phyloP scores from a whole-genome alignment of 495 filamentous ascomycete genomes.

The Entonaema liquescens region DNA sequence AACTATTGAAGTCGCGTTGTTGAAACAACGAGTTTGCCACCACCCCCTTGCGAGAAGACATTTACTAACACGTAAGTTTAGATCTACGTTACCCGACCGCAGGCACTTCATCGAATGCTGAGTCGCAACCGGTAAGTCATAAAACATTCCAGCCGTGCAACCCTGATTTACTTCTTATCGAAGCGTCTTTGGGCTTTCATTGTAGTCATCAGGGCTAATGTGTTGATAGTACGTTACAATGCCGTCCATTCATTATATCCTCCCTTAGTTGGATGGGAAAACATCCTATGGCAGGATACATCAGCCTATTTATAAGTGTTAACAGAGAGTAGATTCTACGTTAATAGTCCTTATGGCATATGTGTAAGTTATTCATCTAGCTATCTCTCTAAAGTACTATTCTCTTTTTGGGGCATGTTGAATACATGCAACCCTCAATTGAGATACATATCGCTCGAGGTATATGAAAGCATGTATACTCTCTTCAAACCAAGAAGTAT shows the following conservation, averaged over 20 bases:
- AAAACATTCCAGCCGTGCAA: neutral
- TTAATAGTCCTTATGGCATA: conserved; percentile 82
- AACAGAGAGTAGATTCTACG: conserved; percentile 65
- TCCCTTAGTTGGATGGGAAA: neutral
- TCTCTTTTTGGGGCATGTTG: neutral
- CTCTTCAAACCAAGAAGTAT: neutral
- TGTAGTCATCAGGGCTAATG: neutral
- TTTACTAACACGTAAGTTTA: neutral
- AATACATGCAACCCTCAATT: neutral
- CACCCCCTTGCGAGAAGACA: neutral
- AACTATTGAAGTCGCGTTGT: neutral
- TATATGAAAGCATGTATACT: neutral
- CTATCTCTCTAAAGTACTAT: neutral
- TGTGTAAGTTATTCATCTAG: conserved; percentile 21
- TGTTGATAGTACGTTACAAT: neutral
- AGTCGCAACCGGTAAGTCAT: conserved; percentile 65
- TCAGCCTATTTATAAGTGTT: neutral
- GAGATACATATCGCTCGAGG: neutral
- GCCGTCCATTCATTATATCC: neutral
- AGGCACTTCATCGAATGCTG: conserved; percentile 76
- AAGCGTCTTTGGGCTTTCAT: neutral
- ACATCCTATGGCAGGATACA: neutral
- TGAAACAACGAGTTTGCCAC: neutral
- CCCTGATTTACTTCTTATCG: neutral
- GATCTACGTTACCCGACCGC: conserved; percentile 85